Base-by-base conservation (phyloP, 2,329 filamentous ascomycete species). In the Drechslerella stenobrocha region DNA sequence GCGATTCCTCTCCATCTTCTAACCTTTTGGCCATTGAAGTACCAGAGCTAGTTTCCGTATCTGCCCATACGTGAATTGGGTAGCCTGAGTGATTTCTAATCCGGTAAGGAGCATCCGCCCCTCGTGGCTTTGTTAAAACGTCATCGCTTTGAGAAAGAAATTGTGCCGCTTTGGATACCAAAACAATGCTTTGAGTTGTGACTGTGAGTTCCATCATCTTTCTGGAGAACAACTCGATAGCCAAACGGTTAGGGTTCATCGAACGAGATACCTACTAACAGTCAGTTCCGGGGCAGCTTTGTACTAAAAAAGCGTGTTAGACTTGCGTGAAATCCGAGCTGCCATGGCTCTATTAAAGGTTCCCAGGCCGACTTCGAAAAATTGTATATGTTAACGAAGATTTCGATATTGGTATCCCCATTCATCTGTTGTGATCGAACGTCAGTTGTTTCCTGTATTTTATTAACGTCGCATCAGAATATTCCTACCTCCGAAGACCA, bases 341-440 rank as follows among this genome's bases (percentile, higher is more conserved):
- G 86, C 93, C 93, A 98, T 5, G 95, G 95, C 75, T 98, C 93
- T 23, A 98, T 84, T 30, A 98, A 78, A 2, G 93, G 93, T 76
- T 98, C 93, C 93, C 93, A 98, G 2, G 90, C 90, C 0, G 93
- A 98, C 76, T 98, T 98, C 11, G 93, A 93, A 77, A 98, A 98
- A 77, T 98, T 98, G 80, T 96, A 98, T 23, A 98, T 87, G 73
- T 97, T 98, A 73, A 95, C 84, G 76, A 96, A 96, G 70, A 92
- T 90, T 70, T 96, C 90, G 47, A 98, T 86, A n/a, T 84, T 87
- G 0, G 90, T 88, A 74, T 96, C 90, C 0, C 89, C 92, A 73
- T 86, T 90, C 76, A 98, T 81, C 20, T 86, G 87, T n/a, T n/a
- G 37, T 3, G 11, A 52, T n/a, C 13, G n/a, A 28, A 32, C 15